Base-by-base conservation (phyloP, 208 protist species). In the Wallacemonas rigidus region DNA sequence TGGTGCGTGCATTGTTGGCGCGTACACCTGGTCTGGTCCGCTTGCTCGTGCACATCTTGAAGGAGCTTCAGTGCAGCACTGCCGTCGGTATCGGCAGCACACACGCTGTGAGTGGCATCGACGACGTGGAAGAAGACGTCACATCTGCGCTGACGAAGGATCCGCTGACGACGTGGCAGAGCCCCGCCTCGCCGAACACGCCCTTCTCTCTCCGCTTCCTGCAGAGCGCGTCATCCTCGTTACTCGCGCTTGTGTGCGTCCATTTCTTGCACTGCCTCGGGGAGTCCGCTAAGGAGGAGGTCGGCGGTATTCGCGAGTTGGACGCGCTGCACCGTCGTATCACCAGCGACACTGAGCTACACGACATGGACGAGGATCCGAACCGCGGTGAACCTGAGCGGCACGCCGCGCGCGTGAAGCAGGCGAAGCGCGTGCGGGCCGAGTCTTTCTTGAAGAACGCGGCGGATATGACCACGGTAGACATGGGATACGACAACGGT, bases 241-340 rank as follows among this genome's bases (percentile, higher is more conserved):
- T 47, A n/a, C 44, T 79, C 44, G 67, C 69, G 63, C 48, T 79
- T 3, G 69, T 64, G 51, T 69, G 61, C 43, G 35, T 79, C 1
- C 44, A 71, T n/a, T 50, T 79, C 51, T n/a, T 79, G 39, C 41
- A 62, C 7, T 58, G 62, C 63, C 36, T 79, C 12, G 69, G 68
- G 38, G 62, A 79, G 35, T 58, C 69, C 17, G 69, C 69, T 0
- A 50, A 44, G 58, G 67, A 45, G 51, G n/a, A 58, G 55, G 57
- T 48, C 7, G 75, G 70, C 15, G 51, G 69, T 48, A 75, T 76
- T 35, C 69, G 69, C 45, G 54, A 70, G 60, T n/a, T 72, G 26
- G 51, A 61, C 35, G 50, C 70, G 26, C 51, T 67, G n/a, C 43
- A 48, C 12, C 26, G 12, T 56, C 43, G 53, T 41, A 26, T 26